A percentile compares a stretch with the other conserved stretches of the same genome.
Evolutionary conservation across 176 grass and related monocot genomes (phyloP).

Genomic region (Eleusine coracana): DNA sequence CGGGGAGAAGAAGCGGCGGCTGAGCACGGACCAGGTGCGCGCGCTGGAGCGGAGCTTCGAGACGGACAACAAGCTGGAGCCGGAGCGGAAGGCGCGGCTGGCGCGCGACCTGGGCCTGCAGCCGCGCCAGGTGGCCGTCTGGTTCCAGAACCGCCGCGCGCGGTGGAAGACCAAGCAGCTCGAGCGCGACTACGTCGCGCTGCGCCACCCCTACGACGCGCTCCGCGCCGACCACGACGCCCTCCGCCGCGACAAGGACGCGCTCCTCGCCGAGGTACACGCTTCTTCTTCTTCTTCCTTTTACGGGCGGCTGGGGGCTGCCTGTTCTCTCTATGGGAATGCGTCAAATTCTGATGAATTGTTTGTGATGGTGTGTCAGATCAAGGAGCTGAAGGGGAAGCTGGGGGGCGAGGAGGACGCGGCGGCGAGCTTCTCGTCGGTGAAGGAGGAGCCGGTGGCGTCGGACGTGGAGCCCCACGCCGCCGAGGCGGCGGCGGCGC

Average conservation of each 20-base stretch:
- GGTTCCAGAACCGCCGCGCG: constrained; percentile 92
- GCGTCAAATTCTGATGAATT: neutral
- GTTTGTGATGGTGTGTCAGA: constrained; percentile 44
- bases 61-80: constrained; percentile 87
- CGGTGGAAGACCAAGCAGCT: constrained; percentile 86
- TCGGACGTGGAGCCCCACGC: constrained; percentile 40
- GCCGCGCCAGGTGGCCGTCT: constrained; percentile 81
- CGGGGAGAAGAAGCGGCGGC: constrained; percentile 74
- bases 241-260: constrained; percentile 60
- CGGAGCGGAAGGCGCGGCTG: constrained; percentile 72
- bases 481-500: constrained; percentile 17
- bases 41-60: constrained; percentile 78
- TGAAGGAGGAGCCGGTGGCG: constrained; percentile 55
- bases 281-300: neutral
- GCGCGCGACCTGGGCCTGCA: constrained; percentile 75
- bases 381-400: constrained; percentile 74
- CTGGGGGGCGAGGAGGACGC: constrained; percentile 47
- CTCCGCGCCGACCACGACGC: constrained; percentile 62
- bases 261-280: constrained; percentile 53
- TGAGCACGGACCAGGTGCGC: constrained; percentile 69
- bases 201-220: constrained; percentile 58
- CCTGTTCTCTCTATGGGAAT: neutral
- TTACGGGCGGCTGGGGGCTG: too few species aligned
- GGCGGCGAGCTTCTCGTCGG: constrained; percentile 52
- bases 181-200: constrained; percentile 67